Evolutionary conservation across 306 rosid species (phyloP).

Genomic region (Hippophae rhamnoides): DNA sequence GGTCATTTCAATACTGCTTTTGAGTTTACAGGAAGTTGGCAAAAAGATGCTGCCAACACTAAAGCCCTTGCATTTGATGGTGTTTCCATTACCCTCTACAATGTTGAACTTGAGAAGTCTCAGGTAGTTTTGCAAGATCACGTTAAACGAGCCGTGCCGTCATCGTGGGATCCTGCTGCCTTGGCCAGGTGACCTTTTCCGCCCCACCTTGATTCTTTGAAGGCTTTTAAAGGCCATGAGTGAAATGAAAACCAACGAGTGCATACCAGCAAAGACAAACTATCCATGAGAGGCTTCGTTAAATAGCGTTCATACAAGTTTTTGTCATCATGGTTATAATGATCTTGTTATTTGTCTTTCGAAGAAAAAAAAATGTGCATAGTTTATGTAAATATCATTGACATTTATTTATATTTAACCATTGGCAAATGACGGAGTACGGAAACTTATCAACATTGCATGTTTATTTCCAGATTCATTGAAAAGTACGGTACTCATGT

Average conservation of each 20-base stretch:
- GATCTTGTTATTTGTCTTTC: no score
- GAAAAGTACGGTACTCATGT: slow-evolving; percentile 73
- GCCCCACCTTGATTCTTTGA: no score
- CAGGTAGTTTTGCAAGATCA: slow-evolving; percentile 50
- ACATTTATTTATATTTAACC: no score
- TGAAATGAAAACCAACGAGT: no score
- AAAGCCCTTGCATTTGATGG: slow-evolving; percentile 74
- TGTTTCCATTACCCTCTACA: slow-evolving; percentile 53
- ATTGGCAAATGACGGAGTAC: no score
- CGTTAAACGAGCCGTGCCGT: slow-evolving; percentile 69
- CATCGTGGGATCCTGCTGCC: slow-evolving; percentile 81
- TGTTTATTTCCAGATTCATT: slow-evolving; percentile 44
- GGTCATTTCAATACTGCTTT: slow-evolving; percentile 77
- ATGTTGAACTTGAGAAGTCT: slow-evolving; percentile 57
- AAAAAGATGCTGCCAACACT: slow-evolving; percentile 78
- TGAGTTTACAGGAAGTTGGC: slow-evolving; percentile 65
- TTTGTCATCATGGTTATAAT: no score
- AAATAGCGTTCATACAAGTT: no score
- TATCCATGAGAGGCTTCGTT: no score
- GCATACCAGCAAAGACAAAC: no score
- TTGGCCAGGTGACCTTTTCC: slow-evolving; percentile 44
- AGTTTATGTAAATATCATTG: no score
- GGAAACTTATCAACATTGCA: background rate
- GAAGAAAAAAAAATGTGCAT: no score
- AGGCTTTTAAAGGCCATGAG: no score